Base-by-base conservation (phyloP, 352 stramenopile species). In the Thraustochytrium striatum region DNA sequence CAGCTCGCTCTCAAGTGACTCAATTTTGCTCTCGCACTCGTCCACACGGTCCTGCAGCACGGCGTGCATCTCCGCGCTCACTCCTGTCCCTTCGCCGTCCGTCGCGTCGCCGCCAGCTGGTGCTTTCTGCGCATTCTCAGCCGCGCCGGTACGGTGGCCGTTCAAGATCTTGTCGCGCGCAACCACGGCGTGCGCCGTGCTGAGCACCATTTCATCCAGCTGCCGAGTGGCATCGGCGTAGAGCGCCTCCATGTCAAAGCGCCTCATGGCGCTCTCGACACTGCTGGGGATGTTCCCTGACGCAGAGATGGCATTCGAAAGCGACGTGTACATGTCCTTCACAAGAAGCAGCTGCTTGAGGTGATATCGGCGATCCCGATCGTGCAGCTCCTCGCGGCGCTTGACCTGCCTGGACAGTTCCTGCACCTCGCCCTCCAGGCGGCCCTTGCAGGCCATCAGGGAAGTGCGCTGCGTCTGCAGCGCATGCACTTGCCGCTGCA, bases 291-390 rank as follows among this genome's bases (percentile, higher is more conserved):
- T 25, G 5, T 32, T 75, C 65, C 32, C 25, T 65, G 30, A 5
- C 36, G 44, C 43, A 9, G 36, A 0, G 8, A 43, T 35, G 41
- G 41, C 39, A 33, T 55, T 55, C 16, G 47, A 16, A 21, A 25
- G 16, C 47, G 47, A 21, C 16, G 61, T 61, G 39, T 75, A 38
- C 39, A 75, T 19, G 21, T 75, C 65, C 11, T 75, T 75, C 19
- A 75, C 36, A 13, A 75, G 32, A 8, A 75, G 52, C 39, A 75
- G 39, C 50, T 75, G 65, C 50, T 75, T 39, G 19, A 75, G 32
- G 52, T 75, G 39, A 16, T 3, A 8, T 8, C 52, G 44, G n/a
- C 65, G 44, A 21, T 75, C 65, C 8, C 50, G 33, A 19, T 75
- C 65, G 19, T 43, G 50, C 13, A 21, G 28, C 25, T 41, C 65